Evolutionary conservation across 2,329 filamentous ascomycete genomes (phyloP).

Genomic region (Simplicillium sp.): DNA sequence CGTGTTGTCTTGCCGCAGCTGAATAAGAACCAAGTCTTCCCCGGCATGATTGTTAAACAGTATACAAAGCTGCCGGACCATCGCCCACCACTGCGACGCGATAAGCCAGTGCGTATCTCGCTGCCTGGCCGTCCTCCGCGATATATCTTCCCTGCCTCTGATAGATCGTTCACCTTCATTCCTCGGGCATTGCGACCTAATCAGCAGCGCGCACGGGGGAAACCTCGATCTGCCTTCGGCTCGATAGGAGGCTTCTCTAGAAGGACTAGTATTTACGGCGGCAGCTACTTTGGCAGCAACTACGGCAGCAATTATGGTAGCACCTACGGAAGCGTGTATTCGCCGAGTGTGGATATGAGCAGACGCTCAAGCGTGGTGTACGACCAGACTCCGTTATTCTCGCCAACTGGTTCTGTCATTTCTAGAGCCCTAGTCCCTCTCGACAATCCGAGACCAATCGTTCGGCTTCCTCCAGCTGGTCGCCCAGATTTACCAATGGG

Average conservation of each 20-base stretch:
- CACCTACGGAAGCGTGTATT: constrained; percentile 68
- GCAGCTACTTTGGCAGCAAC: constrained; percentile 12
- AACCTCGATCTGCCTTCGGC: constrained; percentile 62
- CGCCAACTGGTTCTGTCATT: constrained; percentile 70
- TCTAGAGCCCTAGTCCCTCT: constrained; percentile 54
- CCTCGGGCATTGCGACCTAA: constrained; percentile 88
- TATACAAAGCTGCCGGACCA: constrained; percentile 94
- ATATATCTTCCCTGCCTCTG: constrained; percentile 84
- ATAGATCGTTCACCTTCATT: constrained; percentile 97
- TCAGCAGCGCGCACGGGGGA: constrained; percentile 65
- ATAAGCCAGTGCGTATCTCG: constrained; percentile 93
- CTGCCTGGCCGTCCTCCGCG: constrained; percentile 69
- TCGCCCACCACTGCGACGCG: constrained; percentile 82
- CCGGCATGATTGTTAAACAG: constrained; percentile 73
- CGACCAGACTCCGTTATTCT: constrained; percentile 63
- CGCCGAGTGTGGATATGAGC: constrained; percentile 80
- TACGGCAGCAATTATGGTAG: constrained; percentile 30
- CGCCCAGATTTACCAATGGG: constrained; percentile 14
- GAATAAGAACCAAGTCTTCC: constrained; percentile 59
- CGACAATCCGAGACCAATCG: constrained; percentile 61
- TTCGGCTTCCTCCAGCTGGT: constrained; percentile 65
- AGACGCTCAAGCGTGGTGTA: constrained; percentile 71
- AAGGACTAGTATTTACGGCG: constrained; percentile 72
- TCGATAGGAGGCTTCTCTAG: constrained; percentile 61
- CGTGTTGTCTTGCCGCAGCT: constrained; percentile 73